These are phyloP conservation scores for Fomitopsis pinicola DNA, from an alignment of 1,284 basidiomycete species.

Conservation along the genomic window DNA sequence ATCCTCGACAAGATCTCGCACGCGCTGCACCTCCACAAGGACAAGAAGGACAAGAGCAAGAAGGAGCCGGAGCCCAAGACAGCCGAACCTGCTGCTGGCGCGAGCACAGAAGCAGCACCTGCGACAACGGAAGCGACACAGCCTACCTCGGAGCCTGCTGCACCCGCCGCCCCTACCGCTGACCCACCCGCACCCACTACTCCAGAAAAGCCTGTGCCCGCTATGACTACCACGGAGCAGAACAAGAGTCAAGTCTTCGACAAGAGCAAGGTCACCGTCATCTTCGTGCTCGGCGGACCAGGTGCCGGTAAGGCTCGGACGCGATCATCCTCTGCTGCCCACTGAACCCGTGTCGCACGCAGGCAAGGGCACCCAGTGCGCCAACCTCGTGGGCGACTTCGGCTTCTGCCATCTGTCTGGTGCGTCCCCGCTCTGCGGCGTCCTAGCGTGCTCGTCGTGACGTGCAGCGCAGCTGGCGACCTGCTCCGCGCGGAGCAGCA, in stretches of 20 bases:
- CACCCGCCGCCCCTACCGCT: too few relatives aligned
- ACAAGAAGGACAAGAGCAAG: constrained; percentile 12
- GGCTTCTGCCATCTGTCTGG: constrained; percentile 94
- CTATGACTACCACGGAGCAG: constrained; percentile 1
- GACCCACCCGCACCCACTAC: background rate
- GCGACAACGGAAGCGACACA: background rate
- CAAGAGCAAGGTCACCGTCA: constrained; percentile 74
- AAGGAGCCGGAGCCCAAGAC: constrained; percentile 1
- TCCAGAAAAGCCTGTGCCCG: background rate
- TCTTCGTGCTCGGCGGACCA: constrained; percentile 97
- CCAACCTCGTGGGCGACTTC: constrained; percentile 83
- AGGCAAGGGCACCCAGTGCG: constrained; percentile 99
- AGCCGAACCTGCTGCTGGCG: background rate
- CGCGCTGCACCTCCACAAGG: constrained; percentile 33
- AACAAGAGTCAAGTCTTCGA: constrained; percentile 57
- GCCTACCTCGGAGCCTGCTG: background rate
- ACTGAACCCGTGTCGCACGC: constrained; percentile 2
- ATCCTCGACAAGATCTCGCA: constrained; percentile 49
- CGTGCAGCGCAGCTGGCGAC: constrained; percentile 73
- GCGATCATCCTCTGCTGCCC: background rate
- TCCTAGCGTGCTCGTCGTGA: background rate
- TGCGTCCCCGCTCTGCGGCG: constrained; percentile 27
- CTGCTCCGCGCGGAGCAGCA: constrained; percentile 93
- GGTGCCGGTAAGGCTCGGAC: constrained; percentile 68
- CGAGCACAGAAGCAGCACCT: background rate